Evolutionary conservation across 306 rosid genomes (phyloP).

Genomic region (Inga laurina): DNA sequence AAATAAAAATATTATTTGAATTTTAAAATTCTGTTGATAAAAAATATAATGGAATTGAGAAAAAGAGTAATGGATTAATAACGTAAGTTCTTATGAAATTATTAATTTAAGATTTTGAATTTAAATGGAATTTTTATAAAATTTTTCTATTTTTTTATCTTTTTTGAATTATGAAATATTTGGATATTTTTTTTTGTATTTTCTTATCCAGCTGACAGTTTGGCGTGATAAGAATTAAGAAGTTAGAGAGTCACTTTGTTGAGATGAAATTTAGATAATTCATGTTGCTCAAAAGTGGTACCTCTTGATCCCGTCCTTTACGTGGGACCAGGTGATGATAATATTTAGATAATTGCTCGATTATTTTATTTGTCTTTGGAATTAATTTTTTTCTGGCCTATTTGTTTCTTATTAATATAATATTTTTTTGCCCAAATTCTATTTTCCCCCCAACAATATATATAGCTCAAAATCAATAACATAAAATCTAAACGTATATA

Average conservation of each 20-base stretch:
- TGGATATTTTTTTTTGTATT: neutral
- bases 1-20: no score
- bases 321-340: neutral
- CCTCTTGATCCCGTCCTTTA: conserved; percentile 10
- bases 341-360: neutral
- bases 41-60: no score
- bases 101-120: no score
- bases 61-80: no score
- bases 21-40: no score
- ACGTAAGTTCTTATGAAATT: no score
- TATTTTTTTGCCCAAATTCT: neutral
- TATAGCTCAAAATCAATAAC: neutral
- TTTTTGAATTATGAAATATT: neutral
- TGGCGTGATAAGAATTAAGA: neutral
- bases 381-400: neutral
- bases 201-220: neutral
- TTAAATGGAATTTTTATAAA: no score
- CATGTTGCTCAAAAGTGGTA: conserved; percentile 21
- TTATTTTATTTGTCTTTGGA: neutral
- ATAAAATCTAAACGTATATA: no score
- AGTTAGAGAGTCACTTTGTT: neutral
- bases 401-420: neutral
- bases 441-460: no score
- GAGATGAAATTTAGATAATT: conserved; percentile 14
- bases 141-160: neutral